phyloP scores from a whole-genome alignment of 2,329 filamentous ascomycete genomes.

The Magnaporthales sp. region DNA sequence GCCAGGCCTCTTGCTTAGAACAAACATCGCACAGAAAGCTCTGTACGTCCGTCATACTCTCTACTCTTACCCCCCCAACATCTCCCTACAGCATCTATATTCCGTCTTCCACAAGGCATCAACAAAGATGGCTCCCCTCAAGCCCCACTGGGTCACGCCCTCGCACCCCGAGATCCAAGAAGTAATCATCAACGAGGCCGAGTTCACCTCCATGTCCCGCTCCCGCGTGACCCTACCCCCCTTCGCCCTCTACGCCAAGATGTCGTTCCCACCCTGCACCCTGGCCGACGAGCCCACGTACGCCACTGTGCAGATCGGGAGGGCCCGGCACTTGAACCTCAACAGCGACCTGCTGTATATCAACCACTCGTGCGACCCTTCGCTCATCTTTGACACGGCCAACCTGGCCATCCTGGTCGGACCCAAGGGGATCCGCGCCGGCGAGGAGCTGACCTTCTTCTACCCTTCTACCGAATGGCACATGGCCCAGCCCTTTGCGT shows the following conservation, averaged over 20 bases:
- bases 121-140: slow-evolving; percentile 41
- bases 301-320: slow-evolving; percentile 53
- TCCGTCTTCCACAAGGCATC: background rate
- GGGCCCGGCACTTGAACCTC: slow-evolving; percentile 47
- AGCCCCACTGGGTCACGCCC: slow-evolving; percentile 39
- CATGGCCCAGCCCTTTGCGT: slow-evolving; percentile 65
- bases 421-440: slow-evolving; percentile 41
- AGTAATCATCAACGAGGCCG: slow-evolving; percentile 42
- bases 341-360: slow-evolving; percentile 61
- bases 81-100: background rate
- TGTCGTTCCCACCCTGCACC: slow-evolving; percentile 56
- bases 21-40: background rate
- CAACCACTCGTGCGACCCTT: slow-evolving; percentile 60
- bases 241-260: slow-evolving; percentile 57
- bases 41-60: background rate
- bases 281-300: slow-evolving; percentile 48
- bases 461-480: slow-evolving; percentile 68
- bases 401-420: slow-evolving; percentile 49
- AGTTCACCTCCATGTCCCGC: slow-evolving; percentile 52
- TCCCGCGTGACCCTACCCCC: slow-evolving; percentile 47
- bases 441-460: slow-evolving; percentile 61
- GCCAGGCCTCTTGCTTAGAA: background rate
- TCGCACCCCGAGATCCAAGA: slow-evolving; percentile 51
- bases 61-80: background rate
- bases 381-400: slow-evolving; percentile 53